These are phyloP conservation scores for Lunasporangiospora selenospora DNA, from an alignment of 192 early-diverging fungal species.

Conservation along the genomic window DNA sequence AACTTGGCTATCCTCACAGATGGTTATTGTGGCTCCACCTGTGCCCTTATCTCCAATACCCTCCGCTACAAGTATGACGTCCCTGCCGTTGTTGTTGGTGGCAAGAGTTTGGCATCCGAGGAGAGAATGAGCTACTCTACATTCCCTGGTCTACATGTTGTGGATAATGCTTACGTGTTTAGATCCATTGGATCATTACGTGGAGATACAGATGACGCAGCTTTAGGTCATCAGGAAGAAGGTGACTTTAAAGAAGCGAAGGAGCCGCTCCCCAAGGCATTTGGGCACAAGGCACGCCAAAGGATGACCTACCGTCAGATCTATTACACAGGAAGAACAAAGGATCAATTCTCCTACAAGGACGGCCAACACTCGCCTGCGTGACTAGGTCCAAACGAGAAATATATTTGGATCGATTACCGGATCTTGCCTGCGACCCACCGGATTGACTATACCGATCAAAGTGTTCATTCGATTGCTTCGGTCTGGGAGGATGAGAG, in stretches of 20 bases:
- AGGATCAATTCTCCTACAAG: too few relatives aligned
- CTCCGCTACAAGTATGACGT: constrained; percentile 26
- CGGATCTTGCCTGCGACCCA: constrained; percentile 8
- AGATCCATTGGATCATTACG: too few relatives aligned
- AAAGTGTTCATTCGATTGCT: constrained; percentile 22
- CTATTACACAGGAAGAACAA: constrained; percentile 36
- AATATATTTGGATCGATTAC: constrained; percentile 36
- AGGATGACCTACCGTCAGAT: constrained; percentile 32
- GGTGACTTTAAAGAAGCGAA: too few relatives aligned
- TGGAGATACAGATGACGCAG: too few relatives aligned
- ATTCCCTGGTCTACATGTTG: constrained; percentile 24
- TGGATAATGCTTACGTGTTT: constrained; percentile 20
- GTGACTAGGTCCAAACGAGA: too few relatives aligned
- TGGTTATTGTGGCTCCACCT: constrained; percentile 34
- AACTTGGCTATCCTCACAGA: constrained; percentile 25
- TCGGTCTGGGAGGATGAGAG: constrained; percentile 16
- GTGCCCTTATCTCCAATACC: constrained; percentile 31
- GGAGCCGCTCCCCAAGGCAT: too few relatives aligned
- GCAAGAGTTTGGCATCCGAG: not conserved
- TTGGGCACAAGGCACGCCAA: constrained; percentile 15
- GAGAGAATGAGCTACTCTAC: constrained; percentile 23
- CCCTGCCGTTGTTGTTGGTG: constrained; percentile 15
- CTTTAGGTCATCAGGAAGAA: too few relatives aligned
- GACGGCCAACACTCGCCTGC: too few relatives aligned
- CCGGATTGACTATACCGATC: constrained; percentile 28